Evolutionary conservation across 2,329 filamentous ascomycete genomes (phyloP), one percentile per base, ranked within the genome.

Genomic region (Dactylellina leptospora): DNA sequence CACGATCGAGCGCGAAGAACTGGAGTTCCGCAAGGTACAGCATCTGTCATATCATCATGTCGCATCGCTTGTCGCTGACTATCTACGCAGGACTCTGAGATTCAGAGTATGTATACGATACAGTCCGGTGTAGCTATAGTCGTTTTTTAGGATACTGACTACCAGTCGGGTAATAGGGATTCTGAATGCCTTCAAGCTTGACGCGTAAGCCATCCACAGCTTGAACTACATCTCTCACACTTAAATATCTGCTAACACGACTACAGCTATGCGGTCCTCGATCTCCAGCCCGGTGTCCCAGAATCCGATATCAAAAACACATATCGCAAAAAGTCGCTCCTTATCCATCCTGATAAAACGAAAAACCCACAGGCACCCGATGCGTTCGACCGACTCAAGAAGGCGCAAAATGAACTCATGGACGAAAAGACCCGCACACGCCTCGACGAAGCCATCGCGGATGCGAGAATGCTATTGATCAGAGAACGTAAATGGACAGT

Each of bases 331-430:
- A 97, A 97, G 81, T 99, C 95, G n/a, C 88, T 99, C 64, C 88
- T 99, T 51, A 97, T 99, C 83, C 95, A 99, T 83, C 95, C 95
- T 4, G 95, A 99, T 83, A 99, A 99, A 81, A 97, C 95, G 63
- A 88, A 88, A 78, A 97, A 99, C 79, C 89, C 92, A 0, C 86
- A 84, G 51, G 95, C 95, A 0, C 93, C 95, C 2, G 95, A 97
- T 77, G 95, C 95, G 75, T 99, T 99, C 79, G 95, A 99, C 81
- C 88, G 93, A 8, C 85, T 99, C 25, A 96, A 96, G 78, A 97
- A 97, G 81, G 95, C 95, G 0, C 92, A 97, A 79, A 90, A 88
- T 1, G 87, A 91, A 77, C 86, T 99, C 3, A 89, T 96, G 83
- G 95, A 99, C 80, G 93, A 97, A 83, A 97, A 97, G 82, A 86